phyloP scores from a whole-genome alignment of 2,329 filamentous ascomycete species.

The Septoria petroselini region DNA sequence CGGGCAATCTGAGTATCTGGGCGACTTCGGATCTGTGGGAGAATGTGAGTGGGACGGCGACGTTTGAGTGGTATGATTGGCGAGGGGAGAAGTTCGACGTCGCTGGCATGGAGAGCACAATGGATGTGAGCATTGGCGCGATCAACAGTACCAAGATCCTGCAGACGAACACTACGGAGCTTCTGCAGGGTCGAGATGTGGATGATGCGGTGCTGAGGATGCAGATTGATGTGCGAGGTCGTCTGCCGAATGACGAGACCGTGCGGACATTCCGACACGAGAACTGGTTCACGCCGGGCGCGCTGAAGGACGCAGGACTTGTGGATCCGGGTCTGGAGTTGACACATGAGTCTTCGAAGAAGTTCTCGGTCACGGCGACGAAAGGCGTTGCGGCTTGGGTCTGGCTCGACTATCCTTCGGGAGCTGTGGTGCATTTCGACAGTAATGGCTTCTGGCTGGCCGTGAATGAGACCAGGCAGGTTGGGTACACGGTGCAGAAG shows the following conservation, averaged over 20 bases:
- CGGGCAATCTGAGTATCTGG: conserved; percentile 52
- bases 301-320: conserved; percentile 47
- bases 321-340: conserved; percentile 50
- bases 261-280: conserved; percentile 48
- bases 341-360: conserved; percentile 33
- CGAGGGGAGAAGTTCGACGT: conserved; percentile 46
- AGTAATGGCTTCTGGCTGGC: conserved; percentile 53
- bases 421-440: conserved; percentile 52
- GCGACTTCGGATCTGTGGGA: conserved; percentile 59
- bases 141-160: conserved; percentile 54
- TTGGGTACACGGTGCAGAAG: conserved; percentile 48
- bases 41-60: conserved; percentile 46
- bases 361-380: conserved; percentile 50
- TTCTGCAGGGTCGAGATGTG: conserved; percentile 33
- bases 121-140: conserved; percentile 47
- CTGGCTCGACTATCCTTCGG: conserved; percentile 54
- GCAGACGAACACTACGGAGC: conserved; percentile 39
- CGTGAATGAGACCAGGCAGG: conserved; percentile 45
- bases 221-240: conserved; percentile 46
- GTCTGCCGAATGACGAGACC: conserved; percentile 46
- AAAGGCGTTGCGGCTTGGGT: conserved; percentile 53
- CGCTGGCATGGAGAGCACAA: conserved; percentile 31
- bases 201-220: conserved; percentile 47
- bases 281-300: conserved; percentile 51
- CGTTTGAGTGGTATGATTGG: conserved; percentile 53